These are phyloP conservation scores for Pseudopyricularia cyperi DNA, from an alignment of 2,329 filamentous ascomycete genomes.

Conservation along the genomic window DNA sequence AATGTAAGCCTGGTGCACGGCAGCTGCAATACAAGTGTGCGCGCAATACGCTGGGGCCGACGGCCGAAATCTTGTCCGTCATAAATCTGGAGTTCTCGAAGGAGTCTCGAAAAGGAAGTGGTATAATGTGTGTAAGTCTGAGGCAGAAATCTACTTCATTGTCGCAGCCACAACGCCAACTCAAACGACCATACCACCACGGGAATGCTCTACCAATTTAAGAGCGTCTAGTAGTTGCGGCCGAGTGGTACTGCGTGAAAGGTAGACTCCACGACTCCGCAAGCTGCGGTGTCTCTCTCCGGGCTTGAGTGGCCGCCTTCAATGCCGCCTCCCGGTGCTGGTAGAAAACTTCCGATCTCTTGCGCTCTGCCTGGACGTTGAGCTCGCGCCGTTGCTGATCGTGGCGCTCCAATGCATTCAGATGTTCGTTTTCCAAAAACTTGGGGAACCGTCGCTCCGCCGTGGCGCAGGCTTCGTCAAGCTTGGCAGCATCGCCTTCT, in stretches of 20 bases:
- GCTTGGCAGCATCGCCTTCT: constrained; percentile 23
- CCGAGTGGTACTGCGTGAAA: neutral
- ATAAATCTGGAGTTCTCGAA: too few species aligned
- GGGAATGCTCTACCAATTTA: neutral
- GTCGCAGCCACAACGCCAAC: too few species aligned
- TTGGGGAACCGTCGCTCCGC: constrained; percentile 31
- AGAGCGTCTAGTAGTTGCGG: neutral
- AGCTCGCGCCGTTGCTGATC: constrained; percentile 29
- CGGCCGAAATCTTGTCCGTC: too few species aligned
- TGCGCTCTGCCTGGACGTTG: constrained; percentile 31
- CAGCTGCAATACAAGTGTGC: too few species aligned
- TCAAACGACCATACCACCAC: neutral
- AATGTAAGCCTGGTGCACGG: too few species aligned
- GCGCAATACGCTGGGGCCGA: too few species aligned
- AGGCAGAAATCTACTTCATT: too few species aligned
- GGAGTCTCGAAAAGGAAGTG: too few species aligned
- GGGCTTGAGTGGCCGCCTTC: constrained; percentile 11
- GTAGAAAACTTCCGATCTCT: constrained; percentile 37
- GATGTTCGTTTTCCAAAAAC: constrained; percentile 23
- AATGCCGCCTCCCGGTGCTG: constrained; percentile 30
- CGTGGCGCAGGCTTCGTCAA: constrained; percentile 34
- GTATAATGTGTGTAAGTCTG: too few species aligned
- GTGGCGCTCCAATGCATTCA: constrained; percentile 26
- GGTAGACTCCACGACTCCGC: neutral
- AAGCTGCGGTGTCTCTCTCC: neutral